phyloP scores from a whole-genome alignment of 2,329 filamentous ascomycete genomes.

The Monosporascus sp. region DNA sequence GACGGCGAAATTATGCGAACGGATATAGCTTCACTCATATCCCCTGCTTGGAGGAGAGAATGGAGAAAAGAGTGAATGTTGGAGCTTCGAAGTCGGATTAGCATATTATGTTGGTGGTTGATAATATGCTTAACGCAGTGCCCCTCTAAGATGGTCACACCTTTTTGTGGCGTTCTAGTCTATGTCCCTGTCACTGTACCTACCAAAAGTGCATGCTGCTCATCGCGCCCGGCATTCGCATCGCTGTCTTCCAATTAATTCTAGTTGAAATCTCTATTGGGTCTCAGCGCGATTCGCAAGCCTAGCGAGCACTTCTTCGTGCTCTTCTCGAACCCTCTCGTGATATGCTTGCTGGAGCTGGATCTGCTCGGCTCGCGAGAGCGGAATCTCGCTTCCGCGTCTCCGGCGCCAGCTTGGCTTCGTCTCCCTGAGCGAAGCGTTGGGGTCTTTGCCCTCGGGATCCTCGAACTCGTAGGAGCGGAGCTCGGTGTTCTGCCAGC shows the following conservation, averaged over 20 bases:
- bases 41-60: no score
- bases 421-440: constrained; percentile 45
- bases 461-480: constrained; percentile 62
- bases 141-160: no score
- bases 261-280: neutral
- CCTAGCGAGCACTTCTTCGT: neutral
- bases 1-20: no score
- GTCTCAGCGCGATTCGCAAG: neutral
- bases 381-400: constrained; percentile 33
- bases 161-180: no score
- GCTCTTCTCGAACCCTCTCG: constrained; percentile 25
- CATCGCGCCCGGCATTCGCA: neutral
- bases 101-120: no score
- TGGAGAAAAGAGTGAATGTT: no score
- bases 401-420: constrained; percentile 41
- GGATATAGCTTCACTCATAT: no score
- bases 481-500: constrained; percentile 69
- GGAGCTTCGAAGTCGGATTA: no score
- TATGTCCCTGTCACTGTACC: no score
- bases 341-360: constrained; percentile 37
- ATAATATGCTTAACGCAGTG: no score
- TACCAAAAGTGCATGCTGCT: constrained; percentile 2
- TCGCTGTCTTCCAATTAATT: neutral
- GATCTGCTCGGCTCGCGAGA: constrained; percentile 41
- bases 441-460: constrained; percentile 40